phyloP scores from a whole-genome alignment of 2,329 filamentous ascomycete species.

The Stachybotrys chartarum region DNA sequence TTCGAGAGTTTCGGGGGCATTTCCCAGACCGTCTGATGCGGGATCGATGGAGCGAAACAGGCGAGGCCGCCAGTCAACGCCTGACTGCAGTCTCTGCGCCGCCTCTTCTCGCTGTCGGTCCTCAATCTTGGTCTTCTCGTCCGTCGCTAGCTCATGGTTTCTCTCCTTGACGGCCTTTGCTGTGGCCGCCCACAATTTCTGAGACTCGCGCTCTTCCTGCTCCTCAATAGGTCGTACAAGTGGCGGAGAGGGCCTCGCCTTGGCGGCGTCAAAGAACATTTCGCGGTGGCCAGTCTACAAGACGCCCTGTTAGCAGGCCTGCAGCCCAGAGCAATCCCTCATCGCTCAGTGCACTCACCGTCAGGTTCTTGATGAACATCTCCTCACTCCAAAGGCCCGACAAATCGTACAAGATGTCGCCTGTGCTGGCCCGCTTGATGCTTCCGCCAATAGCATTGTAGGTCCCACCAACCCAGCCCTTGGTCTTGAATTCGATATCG shows the following conservation, averaged over 20 bases:
- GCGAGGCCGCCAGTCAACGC: slow-evolving; percentile 79
- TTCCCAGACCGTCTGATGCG: slow-evolving; percentile 62
- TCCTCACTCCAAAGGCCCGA: slow-evolving; percentile 91
- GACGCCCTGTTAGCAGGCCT: background rate
- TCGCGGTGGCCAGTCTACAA: slow-evolving; percentile 78
- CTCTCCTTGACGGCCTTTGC: slow-evolving; percentile 73
- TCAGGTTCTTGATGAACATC: slow-evolving; percentile 83
- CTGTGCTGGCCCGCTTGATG: slow-evolving; percentile 82
- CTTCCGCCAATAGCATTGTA: slow-evolving; percentile 93
- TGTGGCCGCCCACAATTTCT: slow-evolving; percentile 77
- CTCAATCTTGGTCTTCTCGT: slow-evolving; percentile 95
- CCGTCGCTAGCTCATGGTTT: slow-evolving; percentile 84
- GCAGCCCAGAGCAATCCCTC: too few relatives aligned
- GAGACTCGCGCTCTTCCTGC: slow-evolving; percentile 85
- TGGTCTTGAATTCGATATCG: slow-evolving; percentile 97
- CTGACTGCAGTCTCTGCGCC: slow-evolving; percentile 67
- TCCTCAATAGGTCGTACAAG: slow-evolving; percentile 71
- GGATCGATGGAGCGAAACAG: slow-evolving; percentile 73
- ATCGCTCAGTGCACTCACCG: slow-evolving; percentile 36
- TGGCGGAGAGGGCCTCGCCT: slow-evolving; percentile 69
- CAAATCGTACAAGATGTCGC: slow-evolving; percentile 82
- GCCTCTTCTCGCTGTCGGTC: slow-evolving; percentile 88
- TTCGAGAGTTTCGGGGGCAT: slow-evolving; percentile 83
- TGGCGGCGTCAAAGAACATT: slow-evolving; percentile 79
- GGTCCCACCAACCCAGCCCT: slow-evolving; percentile 91